A percentile compares a stretch with the other conserved stretches of the same genome.
Evolutionary conservation across 176 grass and related monocot genomes (phyloP).

Genomic region (Typha latifolia): DNA sequence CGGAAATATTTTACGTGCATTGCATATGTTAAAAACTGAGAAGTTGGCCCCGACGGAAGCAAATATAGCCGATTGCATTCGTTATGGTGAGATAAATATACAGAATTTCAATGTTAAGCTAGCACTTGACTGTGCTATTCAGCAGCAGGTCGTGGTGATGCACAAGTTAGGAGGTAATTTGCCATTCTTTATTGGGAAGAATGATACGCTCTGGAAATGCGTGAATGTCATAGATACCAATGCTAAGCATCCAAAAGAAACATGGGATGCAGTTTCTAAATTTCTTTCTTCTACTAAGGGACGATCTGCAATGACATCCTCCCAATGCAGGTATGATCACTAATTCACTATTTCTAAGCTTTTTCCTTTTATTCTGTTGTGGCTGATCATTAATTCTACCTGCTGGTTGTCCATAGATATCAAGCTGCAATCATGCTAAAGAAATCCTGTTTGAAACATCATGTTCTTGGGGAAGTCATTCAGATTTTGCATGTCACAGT

Average conservation of each 20-base stretch:
- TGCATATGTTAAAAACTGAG: slow-evolving; percentile 62
- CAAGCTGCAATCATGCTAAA: slow-evolving; percentile 67
- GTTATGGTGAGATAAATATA: slow-evolving; percentile 48
- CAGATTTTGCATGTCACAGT: slow-evolving; percentile 65
- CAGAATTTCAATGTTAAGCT: slow-evolving; percentile 55
- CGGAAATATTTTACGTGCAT: slow-evolving; percentile 45
- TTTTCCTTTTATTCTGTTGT: background rate
- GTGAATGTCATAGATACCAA: slow-evolving; percentile 72
- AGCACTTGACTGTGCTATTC: slow-evolving; percentile 52
- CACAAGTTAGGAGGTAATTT: slow-evolving; percentile 44
- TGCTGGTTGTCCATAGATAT: slow-evolving; percentile 46
- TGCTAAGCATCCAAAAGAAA: slow-evolving; percentile 46
- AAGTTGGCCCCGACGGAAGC: slow-evolving; percentile 77
- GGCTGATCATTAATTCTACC: background rate
- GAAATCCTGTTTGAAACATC: slow-evolving; percentile 58
- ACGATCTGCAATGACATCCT: slow-evolving; percentile 33
- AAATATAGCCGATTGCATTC: slow-evolving; percentile 77
- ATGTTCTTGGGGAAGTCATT: slow-evolving; percentile 68
- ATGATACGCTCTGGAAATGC: slow-evolving; percentile 66
- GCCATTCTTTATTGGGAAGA: slow-evolving; percentile 56
- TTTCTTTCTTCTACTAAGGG: slow-evolving; percentile 50
- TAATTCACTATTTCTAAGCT: slow-evolving; percentile 4
- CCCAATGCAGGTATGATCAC: slow-evolving; percentile 50
- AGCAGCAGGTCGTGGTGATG: slow-evolving; percentile 42
- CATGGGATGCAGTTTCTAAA: slow-evolving; percentile 40